Percentiles rank a stretch among this genome's conserved stretches.
phyloP scores from a whole-genome alignment of 2,329 filamentous ascomycete species.

The Pestalotiopsis sp. region DNA sequence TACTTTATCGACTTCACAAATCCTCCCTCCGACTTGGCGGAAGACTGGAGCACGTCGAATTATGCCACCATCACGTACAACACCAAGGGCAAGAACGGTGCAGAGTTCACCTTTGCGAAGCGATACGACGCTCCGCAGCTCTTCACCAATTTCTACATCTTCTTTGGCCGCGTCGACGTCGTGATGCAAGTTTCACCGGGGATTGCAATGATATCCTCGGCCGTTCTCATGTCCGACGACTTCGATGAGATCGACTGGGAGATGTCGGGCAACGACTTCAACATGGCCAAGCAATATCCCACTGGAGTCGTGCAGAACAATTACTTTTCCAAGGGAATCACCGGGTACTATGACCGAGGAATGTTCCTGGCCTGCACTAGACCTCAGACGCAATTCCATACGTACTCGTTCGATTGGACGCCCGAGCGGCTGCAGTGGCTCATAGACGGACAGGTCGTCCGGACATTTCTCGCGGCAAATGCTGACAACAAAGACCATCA shows the following conservation, averaged over 20 bases:
- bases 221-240: conserved; percentile 29
- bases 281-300: conserved; percentile 28
- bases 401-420: conserved; percentile 35
- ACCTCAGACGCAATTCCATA: conserved; percentile 31
- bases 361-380: conserved; percentile 13
- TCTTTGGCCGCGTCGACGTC: conserved; percentile 32
- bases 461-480: conserved; percentile 24
- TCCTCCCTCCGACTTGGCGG: conserved; percentile 18
- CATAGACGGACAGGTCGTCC: conserved; percentile 28
- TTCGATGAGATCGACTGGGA: conserved; percentile 35
- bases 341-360: conserved; percentile 11
- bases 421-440: conserved; percentile 28
- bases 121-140: conserved; percentile 30
- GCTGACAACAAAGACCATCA: conserved; percentile 20
- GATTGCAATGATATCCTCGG: conserved; percentile 29
- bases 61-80: conserved; percentile 27
- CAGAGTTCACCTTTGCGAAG: conserved; percentile 30
- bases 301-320: conserved; percentile 29
- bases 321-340: conserved; percentile 29
- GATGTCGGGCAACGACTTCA: conserved; percentile 32
- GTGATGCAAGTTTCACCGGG: conserved; percentile 33
- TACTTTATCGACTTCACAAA: conserved; percentile 35
- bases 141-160: conserved; percentile 34
- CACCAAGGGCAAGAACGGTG: conserved; percentile 20
- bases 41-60: conserved; percentile 27